Conservation (phyloP, 2,329 filamentous ascomycete genomes). For the Monosporascus sp. region DNA sequence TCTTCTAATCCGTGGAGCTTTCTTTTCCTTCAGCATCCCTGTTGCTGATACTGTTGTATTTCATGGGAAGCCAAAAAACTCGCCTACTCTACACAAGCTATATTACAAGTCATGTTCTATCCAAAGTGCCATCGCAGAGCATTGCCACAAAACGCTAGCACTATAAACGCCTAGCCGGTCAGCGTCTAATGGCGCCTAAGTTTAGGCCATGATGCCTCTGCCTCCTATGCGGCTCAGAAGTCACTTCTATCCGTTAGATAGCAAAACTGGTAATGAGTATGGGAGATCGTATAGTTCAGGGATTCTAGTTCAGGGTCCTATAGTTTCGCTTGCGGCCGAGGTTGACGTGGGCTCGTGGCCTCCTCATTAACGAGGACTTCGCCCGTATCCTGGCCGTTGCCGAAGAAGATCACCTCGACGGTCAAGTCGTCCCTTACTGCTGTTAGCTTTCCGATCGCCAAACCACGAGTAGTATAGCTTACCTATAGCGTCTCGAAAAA, state of each 20-base stretch:
- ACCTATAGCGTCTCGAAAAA: conserved; percentile 87
- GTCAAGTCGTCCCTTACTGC: conserved; percentile 80
- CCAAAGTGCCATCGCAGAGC: background rate
- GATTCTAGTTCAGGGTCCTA: conserved; percentile 2
- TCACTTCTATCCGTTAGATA: no score
- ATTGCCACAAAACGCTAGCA: background rate
- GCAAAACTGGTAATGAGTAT: no score
- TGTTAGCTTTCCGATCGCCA: conserved; percentile 10
- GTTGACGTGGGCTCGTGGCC: conserved; percentile 59
- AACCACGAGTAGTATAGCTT: conserved; percentile 23
- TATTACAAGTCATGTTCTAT: background rate
- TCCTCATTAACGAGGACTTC: conserved; percentile 80
- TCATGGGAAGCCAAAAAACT: no score
- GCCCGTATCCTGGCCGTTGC: conserved; percentile 69
- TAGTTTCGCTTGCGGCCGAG: conserved; percentile 28
- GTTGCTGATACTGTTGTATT: no score
- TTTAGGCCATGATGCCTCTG: no score
- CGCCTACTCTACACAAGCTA: no score
- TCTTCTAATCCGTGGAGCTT: no score
- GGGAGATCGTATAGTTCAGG: no score
- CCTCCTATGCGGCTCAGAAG: no score
- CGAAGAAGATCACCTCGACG: conserved; percentile 98
- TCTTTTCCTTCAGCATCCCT: no score
- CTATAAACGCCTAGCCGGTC: background rate
- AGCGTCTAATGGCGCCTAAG: no score